A percentile compares a stretch with the other conserved stretches of the same genome.
Conservation (phyloP, 129 eudicot species). For the Flaveria ramosissima region DNA sequence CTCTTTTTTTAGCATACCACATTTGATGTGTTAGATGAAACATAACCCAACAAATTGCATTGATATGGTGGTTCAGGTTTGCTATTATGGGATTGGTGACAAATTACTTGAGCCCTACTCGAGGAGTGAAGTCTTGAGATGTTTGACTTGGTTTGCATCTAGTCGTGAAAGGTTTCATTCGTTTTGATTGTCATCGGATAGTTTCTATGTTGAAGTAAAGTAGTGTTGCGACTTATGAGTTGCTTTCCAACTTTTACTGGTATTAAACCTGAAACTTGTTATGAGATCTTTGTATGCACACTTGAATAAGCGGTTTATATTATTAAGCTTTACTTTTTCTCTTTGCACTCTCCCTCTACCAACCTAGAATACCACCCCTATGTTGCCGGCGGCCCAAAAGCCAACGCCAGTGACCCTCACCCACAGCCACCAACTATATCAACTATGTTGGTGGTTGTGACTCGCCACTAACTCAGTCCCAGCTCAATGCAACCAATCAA, state of each 20-base stretch:
- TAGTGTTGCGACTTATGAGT: not conserved
- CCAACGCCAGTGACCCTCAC: too few species aligned
- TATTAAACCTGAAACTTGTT: constrained; percentile 12
- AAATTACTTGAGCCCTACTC: constrained; percentile 68
- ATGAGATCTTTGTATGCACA: constrained; percentile 5
- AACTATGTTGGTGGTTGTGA: too few species aligned
- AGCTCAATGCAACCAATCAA: too few species aligned
- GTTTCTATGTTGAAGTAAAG: not conserved
- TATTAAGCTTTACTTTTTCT: too few species aligned
- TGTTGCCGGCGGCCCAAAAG: too few species aligned
- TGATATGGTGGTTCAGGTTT: constrained; percentile 55
- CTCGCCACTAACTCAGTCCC: too few species aligned
- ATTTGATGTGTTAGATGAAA: not conserved
- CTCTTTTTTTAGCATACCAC: not conserved
- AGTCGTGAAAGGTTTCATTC: not conserved
- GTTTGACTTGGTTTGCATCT: not conserved
- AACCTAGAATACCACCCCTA: too few species aligned
- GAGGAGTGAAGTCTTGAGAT: constrained; percentile 51
- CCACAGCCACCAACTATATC: too few species aligned
- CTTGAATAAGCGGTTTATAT: constrained; percentile 13
- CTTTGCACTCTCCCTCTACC: too few species aligned
- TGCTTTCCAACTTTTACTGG: not conserved
- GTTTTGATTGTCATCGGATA: not conserved
- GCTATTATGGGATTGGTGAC: constrained; percentile 90
- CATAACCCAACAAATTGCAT: not conserved